phyloP scores from a whole-genome alignment of 2,329 filamentous ascomycete genomes.

The Epichloe sp. region DNA sequence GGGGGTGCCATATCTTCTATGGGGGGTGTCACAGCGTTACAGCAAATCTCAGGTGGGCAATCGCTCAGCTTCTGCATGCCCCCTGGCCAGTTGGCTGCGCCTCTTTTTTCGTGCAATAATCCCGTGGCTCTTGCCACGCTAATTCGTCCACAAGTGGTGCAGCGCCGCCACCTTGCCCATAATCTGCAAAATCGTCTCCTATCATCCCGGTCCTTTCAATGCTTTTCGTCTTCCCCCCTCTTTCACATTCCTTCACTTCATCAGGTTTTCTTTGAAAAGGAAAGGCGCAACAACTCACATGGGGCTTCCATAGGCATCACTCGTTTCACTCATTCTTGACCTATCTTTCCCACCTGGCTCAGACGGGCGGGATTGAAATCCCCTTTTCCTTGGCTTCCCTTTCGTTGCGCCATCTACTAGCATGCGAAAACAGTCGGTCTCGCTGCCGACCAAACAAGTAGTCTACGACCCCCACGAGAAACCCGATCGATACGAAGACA shows the following conservation, averaged over 20 bases:
- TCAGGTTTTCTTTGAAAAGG: neutral
- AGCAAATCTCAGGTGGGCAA: no score
- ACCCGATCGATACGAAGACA: constrained; percentile 43
- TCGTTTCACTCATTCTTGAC: constrained; percentile 11
- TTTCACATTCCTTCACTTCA: neutral
- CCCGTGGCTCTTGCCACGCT: no score
- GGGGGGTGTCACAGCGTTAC: no score
- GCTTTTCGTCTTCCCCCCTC: neutral
- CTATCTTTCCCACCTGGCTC: neutral
- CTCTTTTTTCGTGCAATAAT: no score
- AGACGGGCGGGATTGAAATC: neutral
- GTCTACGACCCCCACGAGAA: constrained; percentile 51
- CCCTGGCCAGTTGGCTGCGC: no score
- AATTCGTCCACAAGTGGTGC: no score
- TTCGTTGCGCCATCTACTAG: constrained; percentile 11
- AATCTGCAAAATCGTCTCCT: neutral
- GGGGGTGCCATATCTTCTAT: no score
- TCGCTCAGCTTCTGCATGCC: no score
- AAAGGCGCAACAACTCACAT: neutral
- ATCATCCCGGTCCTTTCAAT: neutral
- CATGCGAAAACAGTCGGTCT: constrained; percentile 55
- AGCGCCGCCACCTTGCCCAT: neutral
- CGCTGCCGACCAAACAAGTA: constrained; percentile 46
- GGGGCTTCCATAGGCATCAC: constrained; percentile 12
- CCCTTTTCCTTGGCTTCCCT: constrained; percentile 7